Conservation (phyloP, 2,329 filamentous ascomycete genomes). For the Sclerotinia minor region DNA sequence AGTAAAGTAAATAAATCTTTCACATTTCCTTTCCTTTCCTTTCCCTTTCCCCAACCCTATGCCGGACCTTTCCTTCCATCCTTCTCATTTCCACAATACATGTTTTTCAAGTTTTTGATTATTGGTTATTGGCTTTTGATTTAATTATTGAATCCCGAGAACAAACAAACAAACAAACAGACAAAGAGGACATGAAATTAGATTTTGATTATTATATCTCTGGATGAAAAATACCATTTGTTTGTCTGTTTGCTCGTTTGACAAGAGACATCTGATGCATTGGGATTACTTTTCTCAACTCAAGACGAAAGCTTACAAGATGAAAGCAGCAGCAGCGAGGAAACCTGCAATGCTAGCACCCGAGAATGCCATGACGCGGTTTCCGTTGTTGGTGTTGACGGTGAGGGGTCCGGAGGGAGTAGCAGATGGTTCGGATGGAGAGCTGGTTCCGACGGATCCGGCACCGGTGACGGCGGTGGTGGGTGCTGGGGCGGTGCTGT, state of each 20-base stretch:
- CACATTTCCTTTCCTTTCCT: too few species aligned
- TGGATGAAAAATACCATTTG: neutral
- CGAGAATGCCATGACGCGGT: constrained; percentile 56
- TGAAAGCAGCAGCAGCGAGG: constrained; percentile 57
- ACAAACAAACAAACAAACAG: too few species aligned
- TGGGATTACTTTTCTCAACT: neutral
- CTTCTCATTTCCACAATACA: neutral
- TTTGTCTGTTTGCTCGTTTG: neutral
- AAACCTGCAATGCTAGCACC: constrained; percentile 61
- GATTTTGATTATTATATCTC: neutral
- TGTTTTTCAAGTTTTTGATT: too few species aligned
- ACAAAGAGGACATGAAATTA: neutral
- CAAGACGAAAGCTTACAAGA: constrained; percentile 41
- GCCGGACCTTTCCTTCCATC: too few species aligned
- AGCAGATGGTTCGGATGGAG: constrained; percentile 29
- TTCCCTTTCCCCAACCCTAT: neutral
- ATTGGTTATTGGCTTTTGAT: too few species aligned
- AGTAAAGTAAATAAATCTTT: too few species aligned
- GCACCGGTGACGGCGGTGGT: constrained; percentile 27
- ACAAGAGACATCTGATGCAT: neutral
- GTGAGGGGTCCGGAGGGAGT: constrained; percentile 42
- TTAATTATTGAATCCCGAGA: too few species aligned
- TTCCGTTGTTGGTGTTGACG: constrained; percentile 56
- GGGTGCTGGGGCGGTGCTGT: constrained; percentile 32
- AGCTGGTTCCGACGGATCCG: constrained; percentile 34